A percentile compares a stretch with the other conserved stretches of the same genome.
phyloP scores from a whole-genome alignment of 106 monocot species.

The Dioscorea zingiberensis region DNA sequence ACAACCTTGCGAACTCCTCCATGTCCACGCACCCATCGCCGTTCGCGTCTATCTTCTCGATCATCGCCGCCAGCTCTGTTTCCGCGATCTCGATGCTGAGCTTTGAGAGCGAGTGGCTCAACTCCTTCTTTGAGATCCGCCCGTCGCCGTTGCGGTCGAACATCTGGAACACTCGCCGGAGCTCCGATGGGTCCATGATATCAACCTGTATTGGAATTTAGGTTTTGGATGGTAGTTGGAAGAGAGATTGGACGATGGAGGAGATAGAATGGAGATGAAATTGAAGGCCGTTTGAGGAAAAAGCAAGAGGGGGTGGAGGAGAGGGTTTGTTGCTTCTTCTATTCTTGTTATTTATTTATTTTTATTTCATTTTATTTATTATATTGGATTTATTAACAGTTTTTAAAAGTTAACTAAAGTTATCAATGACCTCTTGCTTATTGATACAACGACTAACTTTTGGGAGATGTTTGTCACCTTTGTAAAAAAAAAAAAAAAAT shows the following conservation, averaged over 20 bases:
- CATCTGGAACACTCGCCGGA: constrained; percentile 58
- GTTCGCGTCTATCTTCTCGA: constrained; percentile 57
- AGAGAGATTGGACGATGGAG: background rate
- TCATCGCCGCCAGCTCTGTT: constrained; percentile 33
- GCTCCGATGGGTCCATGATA: constrained; percentile 43
- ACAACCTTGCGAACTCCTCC: constrained; percentile 44
- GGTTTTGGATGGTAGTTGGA: background rate
- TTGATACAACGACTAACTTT: too few relatives aligned
- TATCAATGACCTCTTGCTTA: too few relatives aligned
- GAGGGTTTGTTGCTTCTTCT: background rate
- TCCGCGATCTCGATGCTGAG: constrained; percentile 46
- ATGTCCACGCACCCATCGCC: constrained; percentile 56
- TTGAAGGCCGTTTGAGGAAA: background rate
- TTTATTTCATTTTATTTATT: too few relatives aligned
- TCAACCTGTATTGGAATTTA: too few relatives aligned
- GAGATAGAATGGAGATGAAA: background rate
- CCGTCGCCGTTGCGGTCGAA: constrained; percentile 63
- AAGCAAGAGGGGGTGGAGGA: background rate
- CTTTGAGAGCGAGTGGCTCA: constrained; percentile 46
- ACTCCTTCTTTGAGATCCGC: constrained; percentile 45
- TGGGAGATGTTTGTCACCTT: too few relatives aligned
- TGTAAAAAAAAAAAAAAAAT: too few relatives aligned
- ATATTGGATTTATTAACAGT: too few relatives aligned
- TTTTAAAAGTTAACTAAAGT: too few relatives aligned
- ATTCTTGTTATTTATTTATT: too few relatives aligned